phyloP scores from a whole-genome alignment of 768 basidiomycete species.

The Lactarius tabidus region DNA sequence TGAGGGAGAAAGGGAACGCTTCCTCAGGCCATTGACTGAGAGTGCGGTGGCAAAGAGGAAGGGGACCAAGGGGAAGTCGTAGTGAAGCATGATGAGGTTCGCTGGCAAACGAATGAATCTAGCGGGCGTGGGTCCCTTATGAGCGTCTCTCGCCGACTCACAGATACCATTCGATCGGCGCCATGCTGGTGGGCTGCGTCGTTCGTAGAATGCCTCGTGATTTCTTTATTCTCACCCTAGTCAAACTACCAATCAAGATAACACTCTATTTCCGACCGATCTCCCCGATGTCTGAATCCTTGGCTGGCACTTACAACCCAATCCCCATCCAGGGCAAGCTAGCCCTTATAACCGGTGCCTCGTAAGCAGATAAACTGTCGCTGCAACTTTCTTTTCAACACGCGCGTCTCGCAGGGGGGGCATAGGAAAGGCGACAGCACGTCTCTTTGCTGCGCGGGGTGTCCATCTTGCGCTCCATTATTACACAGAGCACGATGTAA shows the following conservation, averaged over 20 bases:
- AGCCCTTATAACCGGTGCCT: conserved; percentile 30
- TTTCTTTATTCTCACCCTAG: not conserved
- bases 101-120: not conserved
- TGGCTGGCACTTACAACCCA: conserved; percentile 17
- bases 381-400: conserved; percentile 1
- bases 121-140: not conserved
- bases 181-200: not conserved
- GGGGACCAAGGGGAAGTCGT: conserved; percentile 39
- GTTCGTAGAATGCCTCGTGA: not conserved
- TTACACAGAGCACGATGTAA: conserved; percentile 37
- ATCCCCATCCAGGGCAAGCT: conserved; percentile 27
- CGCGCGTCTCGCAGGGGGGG: conserved; percentile 41
- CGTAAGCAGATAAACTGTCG: conserved; percentile 15
- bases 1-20: conserved; percentile 68
- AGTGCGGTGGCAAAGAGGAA: conserved; percentile 50
- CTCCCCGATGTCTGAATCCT: conserved; percentile 14
- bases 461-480: conserved; percentile 49
- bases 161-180: not conserved
- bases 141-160: not conserved
- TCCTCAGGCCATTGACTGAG: conserved; percentile 64
- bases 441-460: conserved; percentile 37
- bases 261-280: not conserved
- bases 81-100: conserved; percentile 22
- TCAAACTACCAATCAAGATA: not conserved
- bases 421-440: conserved; percentile 49